These are phyloP conservation scores for Gossypium raimondii DNA, from an alignment of 345 rosid genomes.

Conservation along the genomic window DNA sequence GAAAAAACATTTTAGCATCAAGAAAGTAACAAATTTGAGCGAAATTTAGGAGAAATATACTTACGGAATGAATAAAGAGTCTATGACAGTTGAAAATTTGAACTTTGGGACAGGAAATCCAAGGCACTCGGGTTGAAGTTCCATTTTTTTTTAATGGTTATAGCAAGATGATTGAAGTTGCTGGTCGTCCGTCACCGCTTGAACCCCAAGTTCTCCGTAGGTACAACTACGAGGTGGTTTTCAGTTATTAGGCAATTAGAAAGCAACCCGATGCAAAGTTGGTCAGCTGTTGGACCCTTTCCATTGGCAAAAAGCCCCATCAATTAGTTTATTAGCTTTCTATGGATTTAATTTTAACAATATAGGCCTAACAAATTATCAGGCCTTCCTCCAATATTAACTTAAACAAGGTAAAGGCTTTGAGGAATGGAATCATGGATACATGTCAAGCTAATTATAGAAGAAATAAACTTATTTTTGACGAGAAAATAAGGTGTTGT, in stretches of 20 bases:
- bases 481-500: not conserved
- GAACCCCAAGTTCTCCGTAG: slow-evolving; percentile 23
- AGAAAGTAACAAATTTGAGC: not conserved
- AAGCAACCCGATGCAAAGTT: not conserved
- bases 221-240: not conserved
- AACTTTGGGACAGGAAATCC: slow-evolving; percentile 40
- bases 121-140: slow-evolving; percentile 42
- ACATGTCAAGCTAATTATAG: not conserved
- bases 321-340: not conserved
- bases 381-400: not conserved
- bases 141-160: slow-evolving; percentile 40
- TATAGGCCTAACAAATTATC: not conserved
- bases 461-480: not conserved
- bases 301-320: not conserved
- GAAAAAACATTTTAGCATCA: not conserved
- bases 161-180: not conserved
- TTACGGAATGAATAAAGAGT: slow-evolving; percentile 30
- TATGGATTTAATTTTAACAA: not conserved
- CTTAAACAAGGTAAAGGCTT: not conserved
- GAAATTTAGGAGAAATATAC: slow-evolving; percentile 9
- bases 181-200: slow-evolving; percentile 5
- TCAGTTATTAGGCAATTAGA: not conserved
- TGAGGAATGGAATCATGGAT: not conserved
- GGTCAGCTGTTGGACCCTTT: not conserved
- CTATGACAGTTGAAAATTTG: slow-evolving; percentile 19